These are phyloP conservation scores for Naumovozyma dairenensis DNA, from an alignment of 805 yeast species.

Conservation along the genomic window DNA sequence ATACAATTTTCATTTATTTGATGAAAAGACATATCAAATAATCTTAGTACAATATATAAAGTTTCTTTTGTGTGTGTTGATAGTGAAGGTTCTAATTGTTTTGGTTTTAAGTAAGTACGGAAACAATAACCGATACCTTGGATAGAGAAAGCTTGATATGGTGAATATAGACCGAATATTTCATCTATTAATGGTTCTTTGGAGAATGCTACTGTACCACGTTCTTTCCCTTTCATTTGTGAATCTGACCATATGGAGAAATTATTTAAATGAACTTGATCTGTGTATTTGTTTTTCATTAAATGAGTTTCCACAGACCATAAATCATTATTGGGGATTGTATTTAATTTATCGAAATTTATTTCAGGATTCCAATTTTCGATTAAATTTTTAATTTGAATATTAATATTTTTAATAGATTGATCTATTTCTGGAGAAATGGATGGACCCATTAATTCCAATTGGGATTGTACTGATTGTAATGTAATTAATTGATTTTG, in stretches of 20 bases:
- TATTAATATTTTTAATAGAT: constrained; percentile 11
- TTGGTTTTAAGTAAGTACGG: constrained; percentile 7
- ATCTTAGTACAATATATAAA: constrained; percentile 22
- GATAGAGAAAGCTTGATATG: constrained; percentile 21
- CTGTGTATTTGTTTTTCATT: constrained; percentile 21
- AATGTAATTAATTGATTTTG: constrained; percentile 13
- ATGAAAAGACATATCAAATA: constrained; percentile 22
- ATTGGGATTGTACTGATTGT: constrained; percentile 10
- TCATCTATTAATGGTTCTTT: constrained; percentile 23
- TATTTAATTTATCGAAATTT: constrained; percentile 6
- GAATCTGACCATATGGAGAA: constrained; percentile 15
- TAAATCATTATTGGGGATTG: constrained; percentile 2
- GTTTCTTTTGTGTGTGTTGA: constrained; percentile 38
- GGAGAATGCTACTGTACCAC: no score
- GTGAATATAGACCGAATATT: constrained; percentile 24
- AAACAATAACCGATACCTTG: constrained; percentile 24
- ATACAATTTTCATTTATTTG: constrained; percentile 15
- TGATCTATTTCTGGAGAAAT: constrained; percentile 5
- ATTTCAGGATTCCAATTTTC: constrained; percentile 17
- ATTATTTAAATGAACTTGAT: constrained; percentile 16
- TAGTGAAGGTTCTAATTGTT: constrained; percentile 1
- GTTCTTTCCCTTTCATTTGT: neutral
- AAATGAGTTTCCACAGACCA: constrained; percentile 23
- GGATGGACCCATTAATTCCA: constrained; percentile 7
- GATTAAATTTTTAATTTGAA: constrained; percentile 10